These are phyloP conservation scores for Acanthamoeba rhysodes DNA, from an alignment of 208 protist genomes.

Conservation along the genomic window DNA sequence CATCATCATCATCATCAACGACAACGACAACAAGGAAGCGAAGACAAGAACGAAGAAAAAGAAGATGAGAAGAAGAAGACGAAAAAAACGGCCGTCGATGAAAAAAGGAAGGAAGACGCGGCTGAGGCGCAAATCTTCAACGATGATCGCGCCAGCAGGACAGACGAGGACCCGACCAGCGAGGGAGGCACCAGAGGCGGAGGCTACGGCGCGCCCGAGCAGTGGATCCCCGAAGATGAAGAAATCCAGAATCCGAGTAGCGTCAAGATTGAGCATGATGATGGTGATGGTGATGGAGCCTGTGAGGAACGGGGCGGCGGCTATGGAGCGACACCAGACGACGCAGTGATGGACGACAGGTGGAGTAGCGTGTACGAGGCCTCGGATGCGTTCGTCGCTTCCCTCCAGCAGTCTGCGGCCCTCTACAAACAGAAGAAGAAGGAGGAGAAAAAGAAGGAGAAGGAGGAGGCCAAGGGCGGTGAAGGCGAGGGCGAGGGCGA, in stretches of 20 bases:
- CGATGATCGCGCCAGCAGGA: background rate
- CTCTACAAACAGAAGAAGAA: background rate
- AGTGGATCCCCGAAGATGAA: no score
- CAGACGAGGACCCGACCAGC: background rate
- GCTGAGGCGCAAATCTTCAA: no score
- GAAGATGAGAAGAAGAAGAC: background rate
- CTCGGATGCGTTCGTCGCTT: background rate
- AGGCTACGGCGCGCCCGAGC: no score
- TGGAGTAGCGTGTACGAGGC: slow-evolving; percentile 10
- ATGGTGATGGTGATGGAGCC: background rate
- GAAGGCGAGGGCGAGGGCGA: background rate
- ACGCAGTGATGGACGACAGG: background rate
- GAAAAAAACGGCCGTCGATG: no score
- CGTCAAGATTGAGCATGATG: background rate
- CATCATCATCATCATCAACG: background rate
- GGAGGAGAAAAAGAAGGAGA: no score
- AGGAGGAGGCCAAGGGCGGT: background rate
- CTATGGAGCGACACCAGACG: background rate
- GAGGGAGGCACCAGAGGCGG: no score
- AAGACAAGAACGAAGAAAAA: background rate
- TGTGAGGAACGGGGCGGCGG: background rate
- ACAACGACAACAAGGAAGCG: background rate
- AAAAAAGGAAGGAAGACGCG: no score
- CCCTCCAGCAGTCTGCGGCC: background rate
- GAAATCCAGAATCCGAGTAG: no score